A percentile compares a stretch with the other conserved stretches of the same genome.
Evolutionary conservation across 495 filamentous ascomycete genomes (phyloP).

Genomic region (Bombardia bombarda): DNA sequence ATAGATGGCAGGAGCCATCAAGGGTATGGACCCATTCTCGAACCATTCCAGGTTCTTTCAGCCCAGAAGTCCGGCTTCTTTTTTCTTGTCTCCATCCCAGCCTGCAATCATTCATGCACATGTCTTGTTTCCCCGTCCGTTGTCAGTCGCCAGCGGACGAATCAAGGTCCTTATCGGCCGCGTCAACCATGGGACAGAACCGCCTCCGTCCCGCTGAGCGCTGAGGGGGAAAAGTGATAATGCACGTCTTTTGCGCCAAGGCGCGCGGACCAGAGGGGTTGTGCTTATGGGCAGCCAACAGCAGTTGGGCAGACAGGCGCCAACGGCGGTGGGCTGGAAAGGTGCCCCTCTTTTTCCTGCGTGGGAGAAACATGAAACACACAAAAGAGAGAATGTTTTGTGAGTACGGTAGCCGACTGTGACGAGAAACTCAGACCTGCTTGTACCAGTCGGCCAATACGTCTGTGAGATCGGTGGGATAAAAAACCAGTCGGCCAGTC

Average conservation of each 20-base stretch:
- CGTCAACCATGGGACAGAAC: slow-evolving; percentile 2
- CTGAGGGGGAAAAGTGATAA: slow-evolving; percentile 10
- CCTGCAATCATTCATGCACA: no score
- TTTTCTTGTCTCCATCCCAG: no score
- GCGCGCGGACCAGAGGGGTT: slow-evolving; percentile 2
- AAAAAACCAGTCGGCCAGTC: slow-evolving; percentile 12
- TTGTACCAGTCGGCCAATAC: no score
- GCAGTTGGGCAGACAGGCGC: not conserved
- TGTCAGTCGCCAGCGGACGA: no score
- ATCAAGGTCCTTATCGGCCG: no score
- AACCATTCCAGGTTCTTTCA: no score
- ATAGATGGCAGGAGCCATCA: no score
- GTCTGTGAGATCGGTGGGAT: slow-evolving; percentile 4
- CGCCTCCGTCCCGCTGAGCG: slow-evolving; percentile 11
- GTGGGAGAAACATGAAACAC: slow-evolving; percentile 26
- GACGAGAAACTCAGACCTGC: slow-evolving; percentile 13
- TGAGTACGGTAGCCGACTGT: no score
- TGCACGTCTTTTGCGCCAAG: slow-evolving; percentile 8
- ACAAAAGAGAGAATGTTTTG: slow-evolving; percentile 5
- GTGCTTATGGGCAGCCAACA: slow-evolving; percentile 9
- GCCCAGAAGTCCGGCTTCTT: no score
- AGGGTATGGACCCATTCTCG: no score
- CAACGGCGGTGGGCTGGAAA: not conserved
- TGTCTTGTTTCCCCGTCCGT: no score
- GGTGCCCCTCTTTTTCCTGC: slow-evolving; percentile 1